These are phyloP conservation scores for Starmera quercuum DNA, from an alignment of 805 yeast species.

Conservation along the genomic window DNA sequence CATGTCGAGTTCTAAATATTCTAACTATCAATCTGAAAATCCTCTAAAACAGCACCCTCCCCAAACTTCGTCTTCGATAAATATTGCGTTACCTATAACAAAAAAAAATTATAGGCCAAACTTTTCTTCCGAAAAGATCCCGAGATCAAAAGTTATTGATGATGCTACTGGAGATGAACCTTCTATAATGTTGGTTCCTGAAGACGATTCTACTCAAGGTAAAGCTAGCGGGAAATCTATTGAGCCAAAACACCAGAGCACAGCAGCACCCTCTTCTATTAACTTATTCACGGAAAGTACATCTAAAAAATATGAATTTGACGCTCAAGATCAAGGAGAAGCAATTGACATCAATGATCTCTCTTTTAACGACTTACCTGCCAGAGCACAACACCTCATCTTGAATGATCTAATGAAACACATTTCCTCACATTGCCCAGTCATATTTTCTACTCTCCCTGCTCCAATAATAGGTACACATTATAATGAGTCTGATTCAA, in stretches of 20 bases:
- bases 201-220: slow-evolving; percentile 14
- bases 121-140: slow-evolving; percentile 66
- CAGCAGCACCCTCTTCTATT: neutral
- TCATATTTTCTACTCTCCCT: slow-evolving; percentile 85
- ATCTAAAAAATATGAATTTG: neutral
- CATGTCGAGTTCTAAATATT: neutral
- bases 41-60: neutral
- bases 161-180: slow-evolving; percentile 66
- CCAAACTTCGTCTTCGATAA: slow-evolving; percentile 3
- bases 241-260: too few species aligned
- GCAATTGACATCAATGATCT: slow-evolving; percentile 27
- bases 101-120: slow-evolving; percentile 38
- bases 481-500: slow-evolving; percentile 54
- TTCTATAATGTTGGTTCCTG: slow-evolving; percentile 52
- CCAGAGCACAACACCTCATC: slow-evolving; percentile 83
- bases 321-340: slow-evolving; percentile 20
- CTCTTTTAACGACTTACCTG: slow-evolving; percentile 83
- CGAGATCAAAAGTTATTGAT: slow-evolving; percentile 57
- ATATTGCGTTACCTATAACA: slow-evolving; percentile 5
- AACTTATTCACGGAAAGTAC: neutral
- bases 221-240: too few species aligned
- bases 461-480: slow-evolving; percentile 84
- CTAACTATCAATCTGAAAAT: neutral
- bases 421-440: slow-evolving; percentile 56
- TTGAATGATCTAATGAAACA: slow-evolving; percentile 77